These are phyloP conservation scores for Pseudocercospora vitis DNA, from an alignment of 2,329 filamentous ascomycete genomes.

Conservation along the genomic window DNA sequence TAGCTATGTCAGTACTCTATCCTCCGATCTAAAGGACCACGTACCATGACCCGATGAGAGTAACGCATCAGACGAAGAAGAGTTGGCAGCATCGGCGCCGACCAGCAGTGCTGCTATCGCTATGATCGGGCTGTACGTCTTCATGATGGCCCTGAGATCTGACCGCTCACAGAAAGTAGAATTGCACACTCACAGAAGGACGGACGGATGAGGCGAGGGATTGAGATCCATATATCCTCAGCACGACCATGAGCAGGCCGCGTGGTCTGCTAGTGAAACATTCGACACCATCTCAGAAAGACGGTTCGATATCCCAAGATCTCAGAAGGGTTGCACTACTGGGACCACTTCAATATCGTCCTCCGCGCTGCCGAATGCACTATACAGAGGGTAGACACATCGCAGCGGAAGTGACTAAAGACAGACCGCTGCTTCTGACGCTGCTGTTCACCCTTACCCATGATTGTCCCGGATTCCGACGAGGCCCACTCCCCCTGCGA, in stretches of 20 bases:
- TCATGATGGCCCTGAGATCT: not conserved
- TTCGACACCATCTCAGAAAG: not conserved
- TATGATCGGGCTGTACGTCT: not conserved
- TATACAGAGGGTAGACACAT: too few species aligned
- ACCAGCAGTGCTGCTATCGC: constrained; percentile 13
- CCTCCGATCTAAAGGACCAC: not conserved
- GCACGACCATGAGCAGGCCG: not conserved
- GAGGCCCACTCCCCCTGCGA: too few species aligned
- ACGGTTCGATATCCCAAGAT: not conserved
- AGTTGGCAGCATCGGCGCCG: constrained; percentile 6
- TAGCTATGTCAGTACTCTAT: not conserved
- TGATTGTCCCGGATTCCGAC: too few species aligned
- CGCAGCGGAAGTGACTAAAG: too few species aligned
- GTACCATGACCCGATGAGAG: constrained; percentile 17
- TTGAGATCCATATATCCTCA: not conserved
- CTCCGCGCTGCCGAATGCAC: not conserved
- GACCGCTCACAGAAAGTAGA: too few species aligned
- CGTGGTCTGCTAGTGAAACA: not conserved
- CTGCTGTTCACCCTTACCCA: too few species aligned
- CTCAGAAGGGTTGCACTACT: too few species aligned
- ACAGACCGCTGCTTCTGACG: too few species aligned
- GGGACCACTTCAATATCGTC: not conserved
- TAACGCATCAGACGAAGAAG: constrained; percentile 14
- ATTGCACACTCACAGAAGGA: too few species aligned
- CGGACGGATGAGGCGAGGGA: not conserved